Base-by-base conservation (phyloP, 176 grass and related monocot species). In the Carex myosuroides region DNA sequence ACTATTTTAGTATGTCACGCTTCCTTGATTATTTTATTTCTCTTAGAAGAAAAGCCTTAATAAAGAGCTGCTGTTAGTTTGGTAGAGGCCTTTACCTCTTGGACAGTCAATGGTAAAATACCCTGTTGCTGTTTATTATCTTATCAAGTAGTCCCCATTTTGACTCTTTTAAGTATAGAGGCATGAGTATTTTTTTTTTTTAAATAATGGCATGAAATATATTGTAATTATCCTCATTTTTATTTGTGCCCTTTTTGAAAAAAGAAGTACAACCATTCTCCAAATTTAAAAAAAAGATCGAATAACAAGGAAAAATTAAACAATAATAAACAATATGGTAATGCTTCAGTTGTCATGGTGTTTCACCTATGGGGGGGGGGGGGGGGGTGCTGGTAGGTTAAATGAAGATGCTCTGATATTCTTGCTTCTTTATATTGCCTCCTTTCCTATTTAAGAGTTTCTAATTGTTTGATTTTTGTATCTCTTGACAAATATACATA, bases 1-100 rank as follows among this genome's bases (percentile, higher is more conserved):
- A 98, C 96, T 67, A 98, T 98, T 88, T 85, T 95, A 89, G 96
- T 98, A 98, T 84, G 71, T 80, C 52, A 33, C 82, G 59, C 6
- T 42, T 52, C 24, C 13, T 84, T 8, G 16, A 10, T 77, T 30
- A 50, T 24, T 83, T 29, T 83, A 63, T 52, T 24, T 81, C 48
- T 33, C 13, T 76, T 77, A 56, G 73, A 56, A 77, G 11, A 77
- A 77, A 21, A 21, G 68, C 68, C 8, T 71, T 62, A 7, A 26
- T 62, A 21, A 62, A 62, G 21, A 62, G 60, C 18, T 24, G n/a
- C 60, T 62, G 60, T 48, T 48, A 48, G 44, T 48, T 6, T 22
- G 20, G 22, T 22, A 62, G 17, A 60, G 58, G 18, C 8, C 59
- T 22, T 29, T 4, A 8, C 1, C 3, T 64, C 22, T 26, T 13